Conservation (phyloP, 2,329 filamentous ascomycete genomes). For the Fusarium nanum region DNA sequence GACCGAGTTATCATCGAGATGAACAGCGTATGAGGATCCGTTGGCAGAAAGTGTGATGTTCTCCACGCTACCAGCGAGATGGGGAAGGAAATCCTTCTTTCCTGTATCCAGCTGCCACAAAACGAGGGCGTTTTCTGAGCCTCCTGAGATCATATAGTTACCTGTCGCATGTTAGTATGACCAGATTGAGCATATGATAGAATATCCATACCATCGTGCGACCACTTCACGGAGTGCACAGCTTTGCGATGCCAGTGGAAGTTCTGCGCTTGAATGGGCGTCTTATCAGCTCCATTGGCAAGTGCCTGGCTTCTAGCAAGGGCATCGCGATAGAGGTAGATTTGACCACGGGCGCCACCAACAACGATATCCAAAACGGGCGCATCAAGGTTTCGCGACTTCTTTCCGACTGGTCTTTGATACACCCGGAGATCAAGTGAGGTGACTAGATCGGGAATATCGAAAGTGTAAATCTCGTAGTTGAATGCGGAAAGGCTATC, state of each 20-base stretch:
- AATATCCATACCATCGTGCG: constrained; percentile 76
- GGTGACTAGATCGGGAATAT: constrained; percentile 72
- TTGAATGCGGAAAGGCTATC: constrained; percentile 48
- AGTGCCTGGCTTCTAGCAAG: constrained; percentile 66
- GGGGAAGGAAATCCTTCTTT: constrained; percentile 85
- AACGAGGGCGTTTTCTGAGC: constrained; percentile 87
- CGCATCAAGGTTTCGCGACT: constrained; percentile 45
- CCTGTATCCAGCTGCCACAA: constrained; percentile 94
- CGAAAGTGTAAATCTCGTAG: constrained; percentile 69
- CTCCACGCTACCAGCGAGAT: constrained; percentile 86
- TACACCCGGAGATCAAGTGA: constrained; percentile 71
- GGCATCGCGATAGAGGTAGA: constrained; percentile 85
- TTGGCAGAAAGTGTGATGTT: constrained; percentile 83
- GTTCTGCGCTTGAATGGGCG: constrained; percentile 70
- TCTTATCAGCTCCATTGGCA: constrained; percentile 55
- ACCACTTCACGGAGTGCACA: constrained; percentile 90
- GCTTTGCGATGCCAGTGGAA: constrained; percentile 92
- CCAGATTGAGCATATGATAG: not conserved
- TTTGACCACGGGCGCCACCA: constrained; percentile 79
- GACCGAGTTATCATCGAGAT: constrained; percentile 90
- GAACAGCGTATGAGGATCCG: constrained; percentile 84
- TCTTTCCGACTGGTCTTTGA: constrained; percentile 38
- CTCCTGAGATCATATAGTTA: constrained; percentile 94
- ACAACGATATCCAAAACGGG: constrained; percentile 77
- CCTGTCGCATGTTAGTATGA: constrained; percentile 63